phyloP scores from a whole-genome alignment of 129 eudicot genomes.

The Erigeron canadensis region DNA sequence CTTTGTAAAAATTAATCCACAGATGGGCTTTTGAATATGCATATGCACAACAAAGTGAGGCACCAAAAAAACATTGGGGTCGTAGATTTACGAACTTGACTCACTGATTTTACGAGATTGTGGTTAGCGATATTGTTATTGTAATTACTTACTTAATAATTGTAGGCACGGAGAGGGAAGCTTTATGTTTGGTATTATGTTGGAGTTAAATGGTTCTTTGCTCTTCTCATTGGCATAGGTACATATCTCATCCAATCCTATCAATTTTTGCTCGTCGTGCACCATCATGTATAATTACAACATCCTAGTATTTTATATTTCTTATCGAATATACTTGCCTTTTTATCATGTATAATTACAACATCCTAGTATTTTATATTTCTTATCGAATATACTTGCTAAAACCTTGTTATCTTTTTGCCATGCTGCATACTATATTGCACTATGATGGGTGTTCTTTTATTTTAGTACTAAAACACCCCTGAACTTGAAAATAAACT shows the following conservation, averaged over 20 bases:
- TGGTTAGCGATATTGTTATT: not conserved
- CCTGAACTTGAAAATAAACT: not conserved
- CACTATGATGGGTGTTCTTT: not conserved
- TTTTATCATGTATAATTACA: too few relatives aligned
- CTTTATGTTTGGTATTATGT: constrained; percentile 72
- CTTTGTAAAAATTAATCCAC: too few relatives aligned
- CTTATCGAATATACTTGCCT: not conserved
- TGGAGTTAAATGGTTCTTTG: constrained; percentile 83
- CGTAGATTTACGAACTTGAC: too few relatives aligned
- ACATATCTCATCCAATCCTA: not conserved
- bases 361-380: not conserved
- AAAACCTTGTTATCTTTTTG: not conserved
- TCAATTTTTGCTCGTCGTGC: not conserved
- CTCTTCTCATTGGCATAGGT: constrained; percentile 91
- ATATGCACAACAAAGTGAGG: too few relatives aligned
- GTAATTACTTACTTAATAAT: not conserved
- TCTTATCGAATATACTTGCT: not conserved
- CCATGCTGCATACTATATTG: not conserved
- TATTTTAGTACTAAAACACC: not conserved
- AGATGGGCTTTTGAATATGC: too few relatives aligned
- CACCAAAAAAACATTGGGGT: too few relatives aligned
- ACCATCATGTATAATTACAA: not conserved
- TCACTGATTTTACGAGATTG: too few relatives aligned
- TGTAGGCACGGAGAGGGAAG: constrained; percentile 81
- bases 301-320: not conserved